Conservation (phyloP, 371 early-diverging fungal species). For the Mucor mucedo region DNA sequence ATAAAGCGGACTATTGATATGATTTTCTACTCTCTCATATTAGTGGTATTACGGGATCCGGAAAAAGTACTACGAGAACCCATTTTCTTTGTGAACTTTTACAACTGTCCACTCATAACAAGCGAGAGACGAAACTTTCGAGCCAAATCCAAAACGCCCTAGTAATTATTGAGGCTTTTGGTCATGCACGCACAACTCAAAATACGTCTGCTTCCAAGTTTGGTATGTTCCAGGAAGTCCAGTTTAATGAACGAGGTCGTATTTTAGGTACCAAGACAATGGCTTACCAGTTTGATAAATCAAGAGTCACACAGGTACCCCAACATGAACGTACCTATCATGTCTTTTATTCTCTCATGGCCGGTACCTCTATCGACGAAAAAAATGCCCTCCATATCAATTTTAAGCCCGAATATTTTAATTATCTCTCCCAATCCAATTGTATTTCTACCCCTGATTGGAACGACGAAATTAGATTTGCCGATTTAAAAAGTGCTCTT, state of each 20-base stretch:
- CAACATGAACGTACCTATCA: conserved; percentile 81
- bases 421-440: conserved; percentile 42
- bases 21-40: background rate
- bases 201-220: conserved; percentile 79
- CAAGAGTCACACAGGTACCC: conserved; percentile 66
- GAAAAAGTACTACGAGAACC: conserved; percentile 75
- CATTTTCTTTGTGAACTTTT: conserved; percentile 73
- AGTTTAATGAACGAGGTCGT: conserved; percentile 86
- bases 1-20: background rate
- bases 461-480: conserved; percentile 61
- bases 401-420: conserved; percentile 44
- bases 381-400: conserved; percentile 52
- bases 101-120: conserved; percentile 69
- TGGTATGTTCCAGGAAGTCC: conserved; percentile 83
- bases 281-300: conserved; percentile 87
- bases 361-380: conserved; percentile 55
- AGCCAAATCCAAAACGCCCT: conserved; percentile 74
- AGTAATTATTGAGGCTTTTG: conserved; percentile 76
- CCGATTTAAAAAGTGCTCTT: conserved; percentile 74
- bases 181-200: conserved; percentile 71
- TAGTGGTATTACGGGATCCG: conserved; percentile 86
- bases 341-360: conserved; percentile 85
- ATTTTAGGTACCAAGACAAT: conserved; percentile 86
- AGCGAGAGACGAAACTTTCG: conserved; percentile 73
- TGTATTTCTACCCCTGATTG: conserved; percentile 27